These are phyloP conservation scores for Ogataea degrootiae DNA, from an alignment of 805 yeast genomes.

Conservation along the genomic window DNA sequence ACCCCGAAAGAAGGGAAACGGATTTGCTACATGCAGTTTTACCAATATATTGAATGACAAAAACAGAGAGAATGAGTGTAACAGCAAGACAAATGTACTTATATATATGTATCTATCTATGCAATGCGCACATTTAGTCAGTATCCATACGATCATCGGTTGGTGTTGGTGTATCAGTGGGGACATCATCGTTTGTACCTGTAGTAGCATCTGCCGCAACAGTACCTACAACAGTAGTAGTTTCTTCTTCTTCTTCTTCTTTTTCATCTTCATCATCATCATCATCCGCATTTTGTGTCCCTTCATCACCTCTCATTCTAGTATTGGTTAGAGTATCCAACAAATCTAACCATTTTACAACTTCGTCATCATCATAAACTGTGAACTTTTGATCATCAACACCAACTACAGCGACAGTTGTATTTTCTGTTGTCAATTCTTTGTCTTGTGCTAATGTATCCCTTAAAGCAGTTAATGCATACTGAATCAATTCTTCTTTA, in stretches of 20 bases:
- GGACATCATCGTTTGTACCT: constrained; percentile 6
- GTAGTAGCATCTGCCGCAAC: constrained; percentile 12
- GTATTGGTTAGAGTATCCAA: constrained; percentile 62
- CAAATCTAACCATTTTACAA: constrained; percentile 74
- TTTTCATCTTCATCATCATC: constrained; percentile 25
- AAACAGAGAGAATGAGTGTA: too few relatives aligned
- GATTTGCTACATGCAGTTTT: background rate
- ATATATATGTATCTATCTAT: too few relatives aligned
- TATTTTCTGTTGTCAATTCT: constrained; percentile 76
- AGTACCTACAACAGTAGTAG: constrained; percentile 12
- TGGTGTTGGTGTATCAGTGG: constrained; percentile 5
- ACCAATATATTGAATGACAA: too few relatives aligned
- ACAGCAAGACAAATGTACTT: too few relatives aligned
- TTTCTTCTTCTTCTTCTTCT: constrained; percentile 14
- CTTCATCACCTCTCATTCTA: constrained; percentile 39
- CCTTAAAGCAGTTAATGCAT: constrained; percentile 85
- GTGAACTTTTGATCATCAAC: constrained; percentile 61
- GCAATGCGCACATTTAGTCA: constrained; percentile 6
- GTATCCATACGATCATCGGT: constrained; percentile 35
- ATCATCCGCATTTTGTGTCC: constrained; percentile 22
- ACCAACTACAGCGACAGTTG: constrained; percentile 93
- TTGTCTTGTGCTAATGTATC: constrained; percentile 94
- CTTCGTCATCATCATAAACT: constrained; percentile 81
- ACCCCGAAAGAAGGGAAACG: background rate
- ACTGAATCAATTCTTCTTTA: constrained; percentile 71